Conservation (phyloP, 768 basidiomycete genomes). For the Kwoniella europaea region DNA sequence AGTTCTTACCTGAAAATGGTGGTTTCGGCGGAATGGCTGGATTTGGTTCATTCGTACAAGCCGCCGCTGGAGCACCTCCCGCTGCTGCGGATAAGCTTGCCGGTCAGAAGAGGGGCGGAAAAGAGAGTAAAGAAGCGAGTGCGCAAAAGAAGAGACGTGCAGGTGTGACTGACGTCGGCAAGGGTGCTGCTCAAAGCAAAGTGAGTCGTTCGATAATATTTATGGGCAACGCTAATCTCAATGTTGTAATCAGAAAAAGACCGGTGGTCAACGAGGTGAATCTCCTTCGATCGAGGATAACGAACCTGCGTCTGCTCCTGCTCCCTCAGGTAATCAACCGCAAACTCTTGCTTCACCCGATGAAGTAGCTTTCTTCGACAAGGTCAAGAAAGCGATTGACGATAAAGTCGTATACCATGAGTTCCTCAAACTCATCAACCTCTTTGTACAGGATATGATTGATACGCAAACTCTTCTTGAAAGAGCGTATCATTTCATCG, state of each 20-base stretch:
- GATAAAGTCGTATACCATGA: constrained; percentile 67
- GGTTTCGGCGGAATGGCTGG: constrained; percentile 46
- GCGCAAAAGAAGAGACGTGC: constrained; percentile 41
- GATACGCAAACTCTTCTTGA: constrained; percentile 81
- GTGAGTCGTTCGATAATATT: constrained; percentile 29
- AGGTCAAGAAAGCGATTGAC: constrained; percentile 67
- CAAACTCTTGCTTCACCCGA: constrained; percentile 61
- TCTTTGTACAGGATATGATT: constrained; percentile 91
- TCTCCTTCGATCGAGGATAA: constrained; percentile 45
- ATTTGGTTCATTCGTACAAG: constrained; percentile 39
- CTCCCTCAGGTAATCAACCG: constrained; percentile 29
- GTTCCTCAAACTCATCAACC: constrained; percentile 87
- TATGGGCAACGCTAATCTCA: background rate
- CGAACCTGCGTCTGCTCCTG: constrained; percentile 29
- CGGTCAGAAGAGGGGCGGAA: constrained; percentile 33
- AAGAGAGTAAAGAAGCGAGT: constrained; percentile 39
- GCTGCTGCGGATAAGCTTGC: constrained; percentile 16
- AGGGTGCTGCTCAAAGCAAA: constrained; percentile 34
- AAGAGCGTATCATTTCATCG: constrained; percentile 78
- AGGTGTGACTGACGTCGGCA: constrained; percentile 36
- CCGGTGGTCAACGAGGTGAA: constrained; percentile 47
- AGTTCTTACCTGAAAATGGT: constrained; percentile 57
- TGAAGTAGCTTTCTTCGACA: constrained; percentile 91
- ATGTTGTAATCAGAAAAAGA: constrained; percentile 43
- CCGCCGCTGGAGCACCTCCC: constrained; percentile 29